Evolutionary conservation across 768 basidiomycete genomes (phyloP).

Genomic region (Lentinula aciculospora): DNA sequence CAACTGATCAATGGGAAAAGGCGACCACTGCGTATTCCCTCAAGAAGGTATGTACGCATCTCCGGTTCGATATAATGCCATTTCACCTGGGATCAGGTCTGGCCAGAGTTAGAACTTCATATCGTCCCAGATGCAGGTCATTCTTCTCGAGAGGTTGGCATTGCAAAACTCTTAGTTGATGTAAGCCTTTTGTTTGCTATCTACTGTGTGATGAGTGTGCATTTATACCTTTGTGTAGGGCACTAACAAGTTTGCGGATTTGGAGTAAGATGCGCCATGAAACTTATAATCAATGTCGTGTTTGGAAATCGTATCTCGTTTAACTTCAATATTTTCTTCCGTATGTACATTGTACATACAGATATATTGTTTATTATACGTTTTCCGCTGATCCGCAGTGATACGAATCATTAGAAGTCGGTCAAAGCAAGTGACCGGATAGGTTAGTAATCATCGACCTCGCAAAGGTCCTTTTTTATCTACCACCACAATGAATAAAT

Average conservation of each 20-base stretch:
- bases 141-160: constrained; percentile 72
- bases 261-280: too few species aligned
- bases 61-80: background rate
- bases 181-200: constrained; percentile 30
- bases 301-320: too few species aligned
- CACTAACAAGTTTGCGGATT: constrained; percentile 36
- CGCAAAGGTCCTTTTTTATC: background rate
- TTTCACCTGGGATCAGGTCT: constrained; percentile 33
- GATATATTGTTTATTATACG: too few species aligned
- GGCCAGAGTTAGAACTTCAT: constrained; percentile 72
- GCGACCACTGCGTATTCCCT: constrained; percentile 76
- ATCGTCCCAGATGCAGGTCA: constrained; percentile 88
- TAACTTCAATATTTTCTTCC: too few species aligned
- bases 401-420: too few species aligned
- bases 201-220: background rate
- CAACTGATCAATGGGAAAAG: constrained; percentile 25
- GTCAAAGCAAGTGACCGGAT: too few species aligned
- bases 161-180: constrained; percentile 62
- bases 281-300: too few species aligned
- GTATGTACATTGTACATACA: too few species aligned
- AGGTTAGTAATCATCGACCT: too few species aligned
- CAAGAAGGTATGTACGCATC: constrained; percentile 47
- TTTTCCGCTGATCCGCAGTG: too few species aligned
- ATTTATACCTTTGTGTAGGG: constrained; percentile 21
- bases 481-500: background rate